Conservation (phyloP, 2,329 filamentous ascomycete species). For the Xylariaceae sp. region DNA sequence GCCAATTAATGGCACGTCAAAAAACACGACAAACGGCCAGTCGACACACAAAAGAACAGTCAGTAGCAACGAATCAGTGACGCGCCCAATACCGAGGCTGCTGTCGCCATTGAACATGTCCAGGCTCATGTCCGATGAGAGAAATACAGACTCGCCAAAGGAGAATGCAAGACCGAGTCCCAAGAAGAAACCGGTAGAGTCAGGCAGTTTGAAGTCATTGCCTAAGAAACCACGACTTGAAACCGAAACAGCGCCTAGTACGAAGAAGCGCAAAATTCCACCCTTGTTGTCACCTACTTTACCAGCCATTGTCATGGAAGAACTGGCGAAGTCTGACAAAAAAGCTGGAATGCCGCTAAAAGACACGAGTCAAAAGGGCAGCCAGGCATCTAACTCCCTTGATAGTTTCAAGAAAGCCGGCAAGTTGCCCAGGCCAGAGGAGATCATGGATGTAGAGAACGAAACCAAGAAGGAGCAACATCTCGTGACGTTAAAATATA, state of each 20-base stretch:
- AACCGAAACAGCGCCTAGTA: constrained; percentile 25
- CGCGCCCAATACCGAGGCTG: constrained; percentile 46
- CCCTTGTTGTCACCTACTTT: constrained; percentile 54
- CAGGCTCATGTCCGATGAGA: constrained; percentile 34
- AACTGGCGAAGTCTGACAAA: constrained; percentile 37
- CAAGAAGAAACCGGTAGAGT: constrained; percentile 33
- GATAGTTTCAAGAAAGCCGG: constrained; percentile 34
- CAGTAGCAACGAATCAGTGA: constrained; percentile 20
- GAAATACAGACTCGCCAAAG: constrained; percentile 13
- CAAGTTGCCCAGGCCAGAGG: constrained; percentile 30
- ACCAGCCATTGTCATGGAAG: constrained; percentile 48
- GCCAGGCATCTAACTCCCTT: constrained; percentile 31
- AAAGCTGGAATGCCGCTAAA: constrained; percentile 23
- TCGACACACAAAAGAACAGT: constrained; percentile 38
- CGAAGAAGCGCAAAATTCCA: constrained; percentile 40
- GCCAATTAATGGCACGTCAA: constrained; percentile 42
- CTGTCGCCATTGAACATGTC: constrained; percentile 44
- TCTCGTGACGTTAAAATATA: constrained; percentile 47
- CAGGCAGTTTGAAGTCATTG: constrained; percentile 24
- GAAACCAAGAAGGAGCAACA: constrained; percentile 33
- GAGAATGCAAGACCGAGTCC: constrained; percentile 28
- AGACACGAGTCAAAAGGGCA: constrained; percentile 22
- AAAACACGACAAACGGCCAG: constrained; percentile 31
- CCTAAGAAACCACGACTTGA: constrained; percentile 28
- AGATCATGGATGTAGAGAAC: constrained; percentile 27